Evolutionary conservation across 306 rosid species (phyloP).

Genomic region (Psophocarpus tetragonolobus): DNA sequence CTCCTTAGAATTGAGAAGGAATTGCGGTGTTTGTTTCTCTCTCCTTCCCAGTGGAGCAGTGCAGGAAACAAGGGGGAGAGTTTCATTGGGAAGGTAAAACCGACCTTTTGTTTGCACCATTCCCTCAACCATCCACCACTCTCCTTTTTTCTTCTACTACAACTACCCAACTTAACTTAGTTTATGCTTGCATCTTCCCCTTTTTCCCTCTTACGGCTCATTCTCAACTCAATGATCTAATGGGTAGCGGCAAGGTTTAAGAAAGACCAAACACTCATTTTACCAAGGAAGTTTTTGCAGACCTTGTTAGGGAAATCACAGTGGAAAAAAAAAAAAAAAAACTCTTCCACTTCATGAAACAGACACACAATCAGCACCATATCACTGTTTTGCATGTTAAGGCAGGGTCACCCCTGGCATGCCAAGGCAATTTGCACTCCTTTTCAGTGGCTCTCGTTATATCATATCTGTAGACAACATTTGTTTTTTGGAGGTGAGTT

Average conservation of each 20-base stretch:
- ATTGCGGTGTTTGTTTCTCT: no score
- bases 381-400: slow-evolving; percentile 46
- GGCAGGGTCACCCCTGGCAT: no score
- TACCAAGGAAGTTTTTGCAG: slow-evolving; percentile 33
- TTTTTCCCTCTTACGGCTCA: background rate
- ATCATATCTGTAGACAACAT: no score
- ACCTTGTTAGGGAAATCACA: slow-evolving; percentile 31
- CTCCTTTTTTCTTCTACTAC: background rate
- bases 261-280: slow-evolving; percentile 14
- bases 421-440: no score
- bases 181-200: background rate
- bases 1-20: no score
- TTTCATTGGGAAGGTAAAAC: slow-evolving; percentile 88
- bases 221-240: background rate
- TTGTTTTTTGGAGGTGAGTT: no score
- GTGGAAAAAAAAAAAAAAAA: slow-evolving; percentile 16
- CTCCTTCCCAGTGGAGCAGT: slow-evolving; percentile 59
- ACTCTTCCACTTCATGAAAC: slow-evolving; percentile 9
- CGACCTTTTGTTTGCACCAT: slow-evolving; percentile 28
- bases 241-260: background rate
- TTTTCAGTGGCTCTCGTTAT: no score
- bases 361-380: slow-evolving; percentile 13
- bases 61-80: slow-evolving; percentile 52
- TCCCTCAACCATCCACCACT: background rate
- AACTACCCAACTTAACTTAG: background rate